Conservation (phyloP, 78 protist species). For the Blattamonas nauphoetae region DNA sequence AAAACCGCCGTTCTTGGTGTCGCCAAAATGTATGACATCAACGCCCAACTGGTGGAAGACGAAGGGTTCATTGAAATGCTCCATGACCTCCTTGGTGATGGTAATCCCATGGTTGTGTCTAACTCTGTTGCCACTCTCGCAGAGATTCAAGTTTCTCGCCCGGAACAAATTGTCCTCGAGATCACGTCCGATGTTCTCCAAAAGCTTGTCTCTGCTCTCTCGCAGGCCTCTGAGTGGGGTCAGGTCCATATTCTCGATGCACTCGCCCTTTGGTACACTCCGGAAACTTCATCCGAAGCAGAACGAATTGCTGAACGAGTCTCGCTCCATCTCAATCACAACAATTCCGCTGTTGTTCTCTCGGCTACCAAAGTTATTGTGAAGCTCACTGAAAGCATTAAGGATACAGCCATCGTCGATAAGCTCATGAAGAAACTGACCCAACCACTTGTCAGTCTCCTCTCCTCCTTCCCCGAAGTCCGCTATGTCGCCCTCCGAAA, state of each 20-base stretch:
- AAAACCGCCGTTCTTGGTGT: conserved; percentile 13
- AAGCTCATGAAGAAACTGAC: conserved; percentile 54
- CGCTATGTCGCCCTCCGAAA: conserved; percentile 96
- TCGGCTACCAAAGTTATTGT: conserved; percentile 74
- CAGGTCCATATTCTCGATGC: conserved; percentile 90
- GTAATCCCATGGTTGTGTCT: not conserved
- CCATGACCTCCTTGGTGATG: not conserved
- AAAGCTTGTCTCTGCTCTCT: no score
- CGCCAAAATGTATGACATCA: not conserved
- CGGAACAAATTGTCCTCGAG: no score
- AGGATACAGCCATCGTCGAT: conserved; percentile 2
- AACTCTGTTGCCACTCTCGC: not conserved
- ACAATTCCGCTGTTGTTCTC: conserved; percentile 91
- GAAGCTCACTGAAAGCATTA: conserved; percentile 45
- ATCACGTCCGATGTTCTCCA: no score
- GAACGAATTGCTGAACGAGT: conserved; percentile 86
- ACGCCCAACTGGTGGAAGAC: not conserved
- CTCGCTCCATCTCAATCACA: conserved; percentile 87
- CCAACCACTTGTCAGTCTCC: conserved; percentile 80
- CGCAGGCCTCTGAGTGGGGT: no score
- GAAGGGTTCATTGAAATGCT: conserved; percentile 8
- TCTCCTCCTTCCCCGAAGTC: conserved; percentile 82
- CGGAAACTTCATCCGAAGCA: conserved; percentile 53
- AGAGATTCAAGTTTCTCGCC: not conserved
- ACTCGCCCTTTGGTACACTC: conserved; percentile 63